Conservation (phyloP, 768 basidiomycete species). For the Pisolithus tinctorius region DNA sequence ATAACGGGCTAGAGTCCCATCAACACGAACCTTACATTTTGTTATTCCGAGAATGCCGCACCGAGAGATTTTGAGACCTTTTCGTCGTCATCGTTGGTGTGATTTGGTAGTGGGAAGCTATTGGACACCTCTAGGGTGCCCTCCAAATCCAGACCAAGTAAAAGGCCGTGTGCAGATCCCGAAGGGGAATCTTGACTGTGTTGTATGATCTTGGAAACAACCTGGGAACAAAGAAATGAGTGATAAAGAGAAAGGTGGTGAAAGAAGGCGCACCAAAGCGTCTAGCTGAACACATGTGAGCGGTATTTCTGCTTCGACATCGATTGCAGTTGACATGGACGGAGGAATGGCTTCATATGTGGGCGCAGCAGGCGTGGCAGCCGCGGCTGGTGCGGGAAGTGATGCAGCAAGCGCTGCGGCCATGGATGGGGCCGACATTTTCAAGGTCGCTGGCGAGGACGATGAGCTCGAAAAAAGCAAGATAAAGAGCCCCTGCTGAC, state of each 20-base stretch:
- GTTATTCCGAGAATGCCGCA: conserved; percentile 30
- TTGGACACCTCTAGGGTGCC: conserved; percentile 88
- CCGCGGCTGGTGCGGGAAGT: conserved; percentile 53
- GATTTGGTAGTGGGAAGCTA: conserved; percentile 77
- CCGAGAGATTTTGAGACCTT: conserved; percentile 72
- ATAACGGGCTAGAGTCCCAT: conserved; percentile 53
- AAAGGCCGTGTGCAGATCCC: conserved; percentile 71
- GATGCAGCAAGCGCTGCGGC: conserved; percentile 88
- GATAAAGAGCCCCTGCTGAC: conserved; percentile 9
- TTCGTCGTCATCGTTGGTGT: conserved; percentile 71
- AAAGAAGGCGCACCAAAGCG: conserved; percentile 58
- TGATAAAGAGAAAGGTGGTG: conserved; percentile 3
- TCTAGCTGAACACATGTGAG: conserved; percentile 77
- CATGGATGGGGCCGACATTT: conserved; percentile 77
- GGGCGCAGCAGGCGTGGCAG: conserved; percentile 55
- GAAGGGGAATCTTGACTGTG: conserved; percentile 77
- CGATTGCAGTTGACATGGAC: conserved; percentile 88
- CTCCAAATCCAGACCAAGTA: conserved; percentile 89
- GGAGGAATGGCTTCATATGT: conserved; percentile 85
- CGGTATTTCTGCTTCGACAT: conserved; percentile 87
- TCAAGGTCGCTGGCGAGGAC: not conserved
- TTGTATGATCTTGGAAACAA: conserved; percentile 90
- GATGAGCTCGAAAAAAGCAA: not conserved
- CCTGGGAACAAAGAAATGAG: conserved; percentile 39
- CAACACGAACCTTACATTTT: conserved; percentile 4